Conservation (phyloP, 352 stramenopile genomes). For the Sclerospora graminicola region DNA sequence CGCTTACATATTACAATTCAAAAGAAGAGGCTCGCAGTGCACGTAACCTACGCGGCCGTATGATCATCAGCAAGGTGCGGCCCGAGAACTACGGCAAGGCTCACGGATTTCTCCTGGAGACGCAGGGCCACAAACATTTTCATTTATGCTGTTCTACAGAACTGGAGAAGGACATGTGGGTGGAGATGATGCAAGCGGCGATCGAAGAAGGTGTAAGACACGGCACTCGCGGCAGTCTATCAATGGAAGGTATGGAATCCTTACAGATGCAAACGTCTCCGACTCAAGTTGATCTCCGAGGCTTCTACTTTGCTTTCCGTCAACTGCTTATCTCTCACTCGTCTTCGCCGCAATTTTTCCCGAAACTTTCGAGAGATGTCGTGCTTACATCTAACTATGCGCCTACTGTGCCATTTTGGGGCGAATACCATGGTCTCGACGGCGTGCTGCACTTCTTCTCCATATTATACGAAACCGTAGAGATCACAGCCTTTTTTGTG, state of each 20-base stretch:
- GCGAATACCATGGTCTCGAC: constrained; percentile 81
- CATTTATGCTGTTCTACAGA: constrained; percentile 81
- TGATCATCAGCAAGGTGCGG: constrained; percentile 73
- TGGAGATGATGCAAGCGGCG: constrained; percentile 86
- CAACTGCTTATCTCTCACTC: constrained; percentile 84
- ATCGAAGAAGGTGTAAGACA: constrained; percentile 51
- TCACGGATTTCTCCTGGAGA: constrained; percentile 82
- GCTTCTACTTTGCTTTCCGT: constrained; percentile 83
- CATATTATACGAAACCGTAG: constrained; percentile 83
- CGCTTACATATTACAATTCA: constrained; percentile 82
- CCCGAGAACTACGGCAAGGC: constrained; percentile 84
- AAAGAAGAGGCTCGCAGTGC: constrained; percentile 79
- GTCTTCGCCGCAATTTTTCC: constrained; percentile 83
- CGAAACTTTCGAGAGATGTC: constrained; percentile 75
- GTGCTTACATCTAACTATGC: constrained; percentile 84
- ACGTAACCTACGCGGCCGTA: constrained; percentile 67
- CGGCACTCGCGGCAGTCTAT: constrained; percentile 10
- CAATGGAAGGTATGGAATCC: constrained; percentile 16
- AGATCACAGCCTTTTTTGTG: constrained; percentile 85
- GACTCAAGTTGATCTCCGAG: constrained; percentile 75
- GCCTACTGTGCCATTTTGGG: constrained; percentile 82
- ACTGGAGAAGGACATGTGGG: constrained; percentile 86
- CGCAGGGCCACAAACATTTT: constrained; percentile 83
- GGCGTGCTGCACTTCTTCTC: constrained; percentile 86
- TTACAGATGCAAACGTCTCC: constrained; percentile 37